Percentiles rank a stretch among this genome's conserved stretches.
phyloP scores from a whole-genome alignment of 1,284 basidiomycete species.

The Tylopilus sp. region DNA sequence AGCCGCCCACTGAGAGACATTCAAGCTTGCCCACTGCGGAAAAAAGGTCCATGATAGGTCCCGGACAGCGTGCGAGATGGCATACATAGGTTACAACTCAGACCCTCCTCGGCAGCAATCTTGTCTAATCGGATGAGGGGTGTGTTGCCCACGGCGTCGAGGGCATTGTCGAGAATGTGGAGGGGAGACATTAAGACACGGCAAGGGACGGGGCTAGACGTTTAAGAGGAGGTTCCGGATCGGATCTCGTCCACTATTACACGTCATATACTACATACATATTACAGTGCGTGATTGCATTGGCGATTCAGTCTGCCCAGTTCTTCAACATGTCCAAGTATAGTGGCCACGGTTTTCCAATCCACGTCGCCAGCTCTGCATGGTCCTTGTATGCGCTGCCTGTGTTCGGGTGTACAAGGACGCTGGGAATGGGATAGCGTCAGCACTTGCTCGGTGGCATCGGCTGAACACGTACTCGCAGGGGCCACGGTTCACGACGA shows the following conservation, averaged over 20 bases:
- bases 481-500: constrained; percentile 41
- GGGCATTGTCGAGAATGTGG: constrained; percentile 69
- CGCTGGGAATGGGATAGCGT: constrained; percentile 38
- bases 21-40: constrained; percentile 85
- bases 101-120: constrained; percentile 68
- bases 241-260: constrained; percentile 18
- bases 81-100: constrained; percentile 90
- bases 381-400: constrained; percentile 57
- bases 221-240: constrained; percentile 12
- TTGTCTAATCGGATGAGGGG: constrained; percentile 86
- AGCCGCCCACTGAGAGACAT: constrained; percentile 88
- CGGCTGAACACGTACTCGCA: constrained; percentile 29
- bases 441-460: neutral
- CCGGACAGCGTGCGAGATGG: neutral
- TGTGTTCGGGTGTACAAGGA: constrained; percentile 74
- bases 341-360: constrained; percentile 60
- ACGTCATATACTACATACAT: neutral
- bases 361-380: constrained; percentile 64
- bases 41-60: no score
- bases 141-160: constrained; percentile 87
- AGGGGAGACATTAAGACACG: constrained; percentile 14
- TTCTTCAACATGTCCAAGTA: constrained; percentile 38
- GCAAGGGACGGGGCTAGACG: no score
- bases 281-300: no score
- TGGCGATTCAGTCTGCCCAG: no score